Evolutionary conservation across 176 grass and related monocot species (phyloP), one percentile per base, ranked within the genome.

Genomic region (Aegilops sharonensis): DNA sequence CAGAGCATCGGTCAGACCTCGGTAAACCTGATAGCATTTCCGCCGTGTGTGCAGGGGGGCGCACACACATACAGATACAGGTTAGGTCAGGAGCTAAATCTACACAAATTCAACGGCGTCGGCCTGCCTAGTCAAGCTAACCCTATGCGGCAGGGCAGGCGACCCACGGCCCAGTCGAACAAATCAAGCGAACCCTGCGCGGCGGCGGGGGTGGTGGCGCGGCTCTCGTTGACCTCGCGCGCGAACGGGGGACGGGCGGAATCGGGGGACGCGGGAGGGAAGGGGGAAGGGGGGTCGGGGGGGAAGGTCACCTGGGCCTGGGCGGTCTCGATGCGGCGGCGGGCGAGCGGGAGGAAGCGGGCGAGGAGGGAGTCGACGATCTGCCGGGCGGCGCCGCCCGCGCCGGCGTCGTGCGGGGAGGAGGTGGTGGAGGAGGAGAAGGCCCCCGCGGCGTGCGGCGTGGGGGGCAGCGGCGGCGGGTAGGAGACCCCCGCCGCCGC

Each of bases 361-460:
- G 91, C 90, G 76, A 99, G 97, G 77, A 99, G 97, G 48, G 94
- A 94, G 79, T 99, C 97, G n/a, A 99, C 97, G 92, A 99, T 93
- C 92, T 96, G 97, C 85, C 94, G 94, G 78, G 94, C 97, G 4
- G 97, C 94, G 85, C 81, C 94, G 0, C 93, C 95, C 20, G 95
- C 85, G 80, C 93, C 92, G 85, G 90, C 91, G 43, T 92, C 82
- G 37, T 70, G 78, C 85, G 71, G 17, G 10, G 76, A 12, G 63
- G 84, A 3, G 68, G 84, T 3, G 32, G 42, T 3, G 25, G 83
- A 15, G 11, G 85, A 67, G 68, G 84, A 6, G 32, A 77, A 39
- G 12, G 85, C 50, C 15, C 50, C 50, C 50, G 50, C 52, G 64
- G 68, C 70, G 40, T 57, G 61, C 73, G 85, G 87, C 63, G 84